Evolutionary conservation across 202 grass and related monocot genomes (phyloP).

Genomic region (Miscanthus sacchariflorus): DNA sequence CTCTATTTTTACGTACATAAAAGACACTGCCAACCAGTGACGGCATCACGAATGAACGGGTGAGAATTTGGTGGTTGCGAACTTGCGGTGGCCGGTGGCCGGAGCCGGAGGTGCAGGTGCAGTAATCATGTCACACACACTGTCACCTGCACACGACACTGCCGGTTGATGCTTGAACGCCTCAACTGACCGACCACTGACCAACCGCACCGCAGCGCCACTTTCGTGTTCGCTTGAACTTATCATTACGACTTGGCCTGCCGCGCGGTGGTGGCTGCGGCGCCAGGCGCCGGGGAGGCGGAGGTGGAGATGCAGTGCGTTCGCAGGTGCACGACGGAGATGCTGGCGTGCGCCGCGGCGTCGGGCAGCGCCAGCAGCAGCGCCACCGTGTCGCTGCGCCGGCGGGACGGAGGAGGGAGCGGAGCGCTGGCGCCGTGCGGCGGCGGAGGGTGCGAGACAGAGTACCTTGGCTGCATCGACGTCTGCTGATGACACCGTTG

Average conservation of each 20-base stretch:
- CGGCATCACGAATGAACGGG: neutral
- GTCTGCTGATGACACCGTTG: conserved; percentile 20
- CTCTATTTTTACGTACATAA: too few species aligned
- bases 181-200: neutral
- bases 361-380: conserved; percentile 5
- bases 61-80: neutral
- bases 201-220: neutral
- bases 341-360: conserved; percentile 41
- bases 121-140: neutral
- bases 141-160: neutral
- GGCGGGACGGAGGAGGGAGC: neutral
- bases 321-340: conserved; percentile 26
- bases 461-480: conserved; percentile 48
- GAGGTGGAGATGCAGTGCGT: conserved; percentile 14
- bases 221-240: too few species aligned
- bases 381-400: neutral
- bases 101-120: neutral
- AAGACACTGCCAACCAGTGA: neutral
- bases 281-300: neutral
- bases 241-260: neutral
- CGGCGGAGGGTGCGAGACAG: conserved; percentile 22
- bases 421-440: conserved; percentile 3
- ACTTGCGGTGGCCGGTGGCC: too few species aligned
- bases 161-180: neutral
- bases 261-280: neutral